phyloP scores from a whole-genome alignment of 164 flowering plant species.

The Aristolochia fimbriata region DNA sequence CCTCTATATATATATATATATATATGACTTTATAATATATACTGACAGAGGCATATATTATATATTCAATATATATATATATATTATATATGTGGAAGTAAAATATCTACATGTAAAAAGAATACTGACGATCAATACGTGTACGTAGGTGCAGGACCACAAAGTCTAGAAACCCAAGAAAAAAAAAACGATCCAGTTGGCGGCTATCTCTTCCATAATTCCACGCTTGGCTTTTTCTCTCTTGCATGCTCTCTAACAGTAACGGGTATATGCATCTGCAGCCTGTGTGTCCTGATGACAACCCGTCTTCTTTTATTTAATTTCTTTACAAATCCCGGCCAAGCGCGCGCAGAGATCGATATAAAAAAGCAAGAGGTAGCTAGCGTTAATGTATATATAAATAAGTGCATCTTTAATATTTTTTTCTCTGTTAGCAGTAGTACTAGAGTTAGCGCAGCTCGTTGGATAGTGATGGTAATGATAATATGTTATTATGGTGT shows the following conservation, averaged over 20 bases:
- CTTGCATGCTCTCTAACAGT: neutral
- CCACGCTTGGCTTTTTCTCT: conserved; percentile 3
- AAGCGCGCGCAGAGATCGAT: too few relatives aligned
- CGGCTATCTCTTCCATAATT: conserved; percentile 9
- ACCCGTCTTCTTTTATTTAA: too few relatives aligned
- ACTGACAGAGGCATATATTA: neutral
- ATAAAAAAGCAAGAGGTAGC: too few relatives aligned
- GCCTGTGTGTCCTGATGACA: too few relatives aligned
- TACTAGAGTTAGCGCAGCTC: too few relatives aligned
- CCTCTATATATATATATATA: neutral
- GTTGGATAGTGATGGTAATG: too few relatives aligned
- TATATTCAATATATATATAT: neutral
- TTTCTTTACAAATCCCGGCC: too few relatives aligned
- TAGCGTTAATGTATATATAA: too few relatives aligned
- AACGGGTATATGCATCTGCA: neutral
- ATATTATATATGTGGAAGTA: neutral
- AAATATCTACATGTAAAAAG: neutral
- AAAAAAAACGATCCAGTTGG: conserved; percentile 4
- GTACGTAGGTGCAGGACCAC: conserved; percentile 8
- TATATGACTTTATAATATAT: neutral
- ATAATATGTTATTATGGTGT: too few relatives aligned
- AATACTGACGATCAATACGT: neutral
- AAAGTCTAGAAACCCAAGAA: neutral
- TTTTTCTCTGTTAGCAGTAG: too few relatives aligned
- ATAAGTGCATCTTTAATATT: too few relatives aligned